phyloP scores from a whole-genome alignment of 441 rosid genomes.

The Gossypium schwendimanii region DNA sequence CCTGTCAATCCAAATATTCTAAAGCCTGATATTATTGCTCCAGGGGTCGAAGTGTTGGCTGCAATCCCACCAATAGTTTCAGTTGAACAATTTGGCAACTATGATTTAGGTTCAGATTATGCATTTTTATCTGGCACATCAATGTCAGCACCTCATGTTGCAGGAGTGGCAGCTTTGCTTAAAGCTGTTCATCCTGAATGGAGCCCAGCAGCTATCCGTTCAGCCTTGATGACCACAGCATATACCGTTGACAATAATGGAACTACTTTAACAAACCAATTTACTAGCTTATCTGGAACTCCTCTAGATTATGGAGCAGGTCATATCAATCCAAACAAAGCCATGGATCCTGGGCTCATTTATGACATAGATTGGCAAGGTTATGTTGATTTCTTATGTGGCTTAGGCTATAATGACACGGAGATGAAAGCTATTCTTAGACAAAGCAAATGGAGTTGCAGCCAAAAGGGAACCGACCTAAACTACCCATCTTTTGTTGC shows the following conservation, averaged over 20 bases:
- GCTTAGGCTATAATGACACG: slow-evolving; percentile 19
- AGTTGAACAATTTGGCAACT: slow-evolving; percentile 10
- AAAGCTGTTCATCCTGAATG: slow-evolving; percentile 31
- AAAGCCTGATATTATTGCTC: slow-evolving; percentile 33
- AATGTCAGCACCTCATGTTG: slow-evolving; percentile 34
- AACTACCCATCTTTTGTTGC: slow-evolving; percentile 33
- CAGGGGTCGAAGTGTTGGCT: slow-evolving; percentile 26
- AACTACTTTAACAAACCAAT: slow-evolving; percentile 16
- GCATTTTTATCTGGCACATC: slow-evolving; percentile 33
- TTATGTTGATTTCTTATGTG: slow-evolving; percentile 16
- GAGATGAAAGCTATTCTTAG: slow-evolving; percentile 31
- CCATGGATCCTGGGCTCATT: slow-evolving; percentile 22
- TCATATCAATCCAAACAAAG: slow-evolving; percentile 17
- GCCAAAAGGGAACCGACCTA: slow-evolving; percentile 11
- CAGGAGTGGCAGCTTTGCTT: slow-evolving; percentile 34
- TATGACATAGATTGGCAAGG: slow-evolving; percentile 13
- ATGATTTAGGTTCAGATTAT: slow-evolving; percentile 27
- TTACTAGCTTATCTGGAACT: slow-evolving; percentile 7
- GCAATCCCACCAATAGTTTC: slow-evolving; percentile 23
- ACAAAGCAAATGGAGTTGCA: slow-evolving; percentile 32
- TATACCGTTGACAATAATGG: slow-evolving; percentile 21
- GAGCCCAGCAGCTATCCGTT: slow-evolving; percentile 53
- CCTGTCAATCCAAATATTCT: slow-evolving; percentile 23
- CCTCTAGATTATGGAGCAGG: slow-evolving; percentile 30
- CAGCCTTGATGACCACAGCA: slow-evolving; percentile 44